phyloP scores from a whole-genome alignment of 2,329 filamentous ascomycete genomes.

The Ceratocystis colombiana region DNA sequence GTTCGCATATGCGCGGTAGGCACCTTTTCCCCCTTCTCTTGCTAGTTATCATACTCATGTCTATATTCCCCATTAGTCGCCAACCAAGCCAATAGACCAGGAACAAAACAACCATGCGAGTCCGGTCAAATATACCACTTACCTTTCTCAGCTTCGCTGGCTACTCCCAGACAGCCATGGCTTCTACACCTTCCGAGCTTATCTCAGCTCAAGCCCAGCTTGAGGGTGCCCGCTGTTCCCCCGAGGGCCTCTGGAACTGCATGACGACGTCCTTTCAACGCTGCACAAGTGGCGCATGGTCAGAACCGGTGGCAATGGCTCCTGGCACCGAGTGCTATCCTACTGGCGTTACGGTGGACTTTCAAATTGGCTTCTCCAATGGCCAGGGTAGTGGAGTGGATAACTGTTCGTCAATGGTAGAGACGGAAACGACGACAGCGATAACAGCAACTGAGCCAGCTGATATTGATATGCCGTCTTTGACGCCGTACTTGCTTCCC shows the following conservation, averaged over 20 bases:
- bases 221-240: constrained; percentile 35
- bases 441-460: background rate
- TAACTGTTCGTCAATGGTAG: background rate
- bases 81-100: background rate
- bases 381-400: background rate
- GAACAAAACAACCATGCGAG: background rate
- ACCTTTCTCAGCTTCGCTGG: constrained; percentile 1
- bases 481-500: background rate
- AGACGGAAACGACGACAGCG: too few relatives aligned
- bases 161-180: background rate
- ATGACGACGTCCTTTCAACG: constrained; percentile 42
- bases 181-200: background rate
- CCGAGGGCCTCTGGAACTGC: constrained; percentile 48
- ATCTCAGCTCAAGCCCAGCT: constrained; percentile 29
- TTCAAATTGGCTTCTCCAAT: constrained; percentile 31
- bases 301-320: constrained; percentile 36
- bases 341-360: constrained; percentile 35
- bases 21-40: background rate
- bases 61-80: background rate
- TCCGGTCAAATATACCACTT: background rate
- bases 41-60: background rate
- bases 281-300: constrained; percentile 42
- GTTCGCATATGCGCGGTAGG: too few relatives aligned
- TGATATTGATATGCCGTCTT: background rate
- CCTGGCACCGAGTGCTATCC: constrained; percentile 40